A percentile compares a stretch with the other conserved stretches of the same genome.
Evolutionary conservation across 2,329 filamentous ascomycete species (phyloP).

Genomic region (Huntiella bhutanensis): DNA sequence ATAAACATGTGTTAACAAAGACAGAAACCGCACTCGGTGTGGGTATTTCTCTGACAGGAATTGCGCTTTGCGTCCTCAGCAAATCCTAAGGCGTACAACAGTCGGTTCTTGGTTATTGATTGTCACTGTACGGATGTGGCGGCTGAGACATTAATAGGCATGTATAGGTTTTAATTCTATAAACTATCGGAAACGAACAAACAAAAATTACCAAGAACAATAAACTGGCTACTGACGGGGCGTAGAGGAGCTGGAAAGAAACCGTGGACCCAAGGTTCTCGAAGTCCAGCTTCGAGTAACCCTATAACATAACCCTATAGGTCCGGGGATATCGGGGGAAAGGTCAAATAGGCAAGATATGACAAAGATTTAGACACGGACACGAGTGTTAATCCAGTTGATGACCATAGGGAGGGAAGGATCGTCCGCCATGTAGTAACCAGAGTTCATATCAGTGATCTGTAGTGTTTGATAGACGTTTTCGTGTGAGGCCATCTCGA

Average conservation of each 20-base stretch:
- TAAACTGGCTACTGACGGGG: neutral
- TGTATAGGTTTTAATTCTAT: too few species aligned
- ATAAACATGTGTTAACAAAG: neutral
- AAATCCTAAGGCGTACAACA: conserved; percentile 22
- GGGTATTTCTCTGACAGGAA: conserved; percentile 58
- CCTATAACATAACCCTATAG: too few species aligned
- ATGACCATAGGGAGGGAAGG: conserved; percentile 37
- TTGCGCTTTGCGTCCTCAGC: conserved; percentile 65
- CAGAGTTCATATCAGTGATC: conserved; percentile 31
- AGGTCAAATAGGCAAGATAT: neutral
- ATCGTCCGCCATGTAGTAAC: conserved; percentile 45
- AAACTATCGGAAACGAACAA: neutral
- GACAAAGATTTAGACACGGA: conserved; percentile 9
- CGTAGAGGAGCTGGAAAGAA: too few species aligned
- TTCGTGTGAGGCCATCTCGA: conserved; percentile 39
- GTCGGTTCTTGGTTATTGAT: too few species aligned
- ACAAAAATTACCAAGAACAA: neutral
- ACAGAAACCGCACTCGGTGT: conserved; percentile 71
- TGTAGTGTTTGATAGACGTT: conserved; percentile 36
- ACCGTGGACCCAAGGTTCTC: neutral
- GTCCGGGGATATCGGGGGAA: neutral
- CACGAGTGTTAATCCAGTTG: conserved; percentile 35
- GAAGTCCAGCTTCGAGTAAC: neutral
- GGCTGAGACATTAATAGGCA: too few species aligned
- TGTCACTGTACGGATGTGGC: too few species aligned